Base-by-base conservation (phyloP, 2,329 filamentous ascomycete genomes). In the Colletotrichum viniferum region DNA sequence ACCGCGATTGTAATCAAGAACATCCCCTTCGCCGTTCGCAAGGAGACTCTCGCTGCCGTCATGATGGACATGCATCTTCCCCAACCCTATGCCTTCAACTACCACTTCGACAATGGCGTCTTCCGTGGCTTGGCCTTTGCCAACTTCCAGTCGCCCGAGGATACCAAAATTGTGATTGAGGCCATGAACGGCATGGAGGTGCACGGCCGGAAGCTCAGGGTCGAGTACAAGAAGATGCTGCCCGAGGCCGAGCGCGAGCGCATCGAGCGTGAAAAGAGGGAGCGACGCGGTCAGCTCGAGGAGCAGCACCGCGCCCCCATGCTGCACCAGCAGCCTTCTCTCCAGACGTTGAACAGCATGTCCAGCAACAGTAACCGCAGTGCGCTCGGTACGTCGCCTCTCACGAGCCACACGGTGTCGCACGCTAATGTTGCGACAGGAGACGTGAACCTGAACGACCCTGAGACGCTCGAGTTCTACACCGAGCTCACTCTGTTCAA, bases 181-280 rank as follows among this genome's bases (percentile, higher is more conserved):
- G 91, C 94, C 68, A 94, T 99, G 90, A 99, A 99, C 82, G 96
- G 98, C 80, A 94, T 98, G 84, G 97, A 98, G 81, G 91, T 99
- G 10, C 96, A 98, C 82, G 97, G 97, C 61, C 92, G 97, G 76
- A 98, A 98, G 86, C 87, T 99, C 79, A 91, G 97, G 64, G 97
- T 99, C 30, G 97, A 99, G 85, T 99, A 98, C 88, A 99, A 99
- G 90, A 98, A 98, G 87, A 98, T 99, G 97, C 91, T 99, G 7
- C 97, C 97, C 1, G 92, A 97, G 78, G 95, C 96, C 36, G 97
- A 98, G 85, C 92, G 97, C 68, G 97, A 99, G 85, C 92, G 97
- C 55, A 98, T 99, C 79, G 97, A 99, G 85, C 92, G 97, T 7
- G 97, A 98, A 86, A 99, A 98, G 91, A 92, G 97, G 73, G 96